Evolutionary conservation across 1,284 basidiomycete genomes (phyloP).

Genomic region (Farysia itapuensis): DNA sequence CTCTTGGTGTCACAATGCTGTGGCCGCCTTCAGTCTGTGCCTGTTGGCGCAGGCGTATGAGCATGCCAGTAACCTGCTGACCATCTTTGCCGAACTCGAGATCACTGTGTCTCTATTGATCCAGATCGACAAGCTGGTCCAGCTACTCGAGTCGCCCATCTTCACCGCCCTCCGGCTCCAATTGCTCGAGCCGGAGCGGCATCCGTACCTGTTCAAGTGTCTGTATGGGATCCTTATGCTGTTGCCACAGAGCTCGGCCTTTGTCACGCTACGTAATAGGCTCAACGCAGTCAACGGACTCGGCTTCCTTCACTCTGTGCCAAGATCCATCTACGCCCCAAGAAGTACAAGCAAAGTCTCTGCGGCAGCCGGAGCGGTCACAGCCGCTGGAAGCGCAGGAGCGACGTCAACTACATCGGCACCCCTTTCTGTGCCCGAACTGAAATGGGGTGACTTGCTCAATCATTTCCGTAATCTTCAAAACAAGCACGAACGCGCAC

Average conservation of each 20-base stretch:
- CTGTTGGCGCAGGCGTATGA: slow-evolving; percentile 96
- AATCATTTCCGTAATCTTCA: slow-evolving; percentile 54
- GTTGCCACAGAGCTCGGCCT: slow-evolving; percentile 93
- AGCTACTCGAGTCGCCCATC: slow-evolving; percentile 95
- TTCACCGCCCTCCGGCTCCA: slow-evolving; percentile 98
- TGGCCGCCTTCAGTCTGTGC: slow-evolving; percentile 93
- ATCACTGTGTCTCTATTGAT: slow-evolving; percentile 92
- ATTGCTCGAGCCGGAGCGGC: slow-evolving; percentile 91
- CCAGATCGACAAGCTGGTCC: slow-evolving; percentile 96
- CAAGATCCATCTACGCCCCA: slow-evolving; percentile 62
- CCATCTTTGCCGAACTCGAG: slow-evolving; percentile 90
- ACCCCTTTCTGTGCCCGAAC: slow-evolving; percentile 30
- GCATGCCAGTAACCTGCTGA: slow-evolving; percentile 93
- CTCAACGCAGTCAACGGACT: slow-evolving; percentile 91
- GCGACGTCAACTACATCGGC: slow-evolving; percentile 2
- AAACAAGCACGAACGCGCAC: slow-evolving; percentile 49
- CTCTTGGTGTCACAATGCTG: slow-evolving; percentile 98
- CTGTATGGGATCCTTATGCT: slow-evolving; percentile 97
- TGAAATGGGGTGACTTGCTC: slow-evolving; percentile 55
- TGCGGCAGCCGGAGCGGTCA: background rate
- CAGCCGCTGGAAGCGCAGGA: slow-evolving; percentile 2
- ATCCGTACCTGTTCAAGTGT: slow-evolving; percentile 95
- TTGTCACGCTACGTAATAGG: slow-evolving; percentile 89
- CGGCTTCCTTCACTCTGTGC: slow-evolving; percentile 84
- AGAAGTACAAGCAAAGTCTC: slow-evolving; percentile 5